Evolutionary conservation across 352 stramenopile species (phyloP).

Genomic region (Pythium grandisporangium): DNA sequence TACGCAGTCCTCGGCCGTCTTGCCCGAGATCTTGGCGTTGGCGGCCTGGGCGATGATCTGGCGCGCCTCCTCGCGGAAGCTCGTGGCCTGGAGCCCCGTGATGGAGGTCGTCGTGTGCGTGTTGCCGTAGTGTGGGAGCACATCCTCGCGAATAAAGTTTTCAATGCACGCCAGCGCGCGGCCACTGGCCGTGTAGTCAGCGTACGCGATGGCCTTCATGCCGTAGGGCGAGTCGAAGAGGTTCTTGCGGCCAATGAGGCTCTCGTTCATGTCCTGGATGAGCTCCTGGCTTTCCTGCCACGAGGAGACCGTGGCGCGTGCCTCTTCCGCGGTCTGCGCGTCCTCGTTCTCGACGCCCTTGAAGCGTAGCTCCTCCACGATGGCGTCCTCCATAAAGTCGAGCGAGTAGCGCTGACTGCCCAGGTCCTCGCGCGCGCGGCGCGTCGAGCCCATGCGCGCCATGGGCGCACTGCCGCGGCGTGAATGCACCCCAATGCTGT

Average conservation of each 20-base stretch:
- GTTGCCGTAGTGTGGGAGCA: conserved; percentile 91
- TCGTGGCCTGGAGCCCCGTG: conserved; percentile 58
- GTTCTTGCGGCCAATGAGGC: conserved; percentile 15
- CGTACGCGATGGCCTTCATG: conserved; percentile 66
- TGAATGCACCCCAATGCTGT: background rate
- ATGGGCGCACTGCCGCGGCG: background rate
- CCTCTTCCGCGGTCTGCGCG: no score
- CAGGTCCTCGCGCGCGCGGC: background rate
- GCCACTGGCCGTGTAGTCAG: conserved; percentile 87
- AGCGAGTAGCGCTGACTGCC: conserved; percentile 11
- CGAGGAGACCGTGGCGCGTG: conserved; percentile 3
- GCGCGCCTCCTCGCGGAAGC: conserved; percentile 87
- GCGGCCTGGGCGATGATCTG: conserved; percentile 85
- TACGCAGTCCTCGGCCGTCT: conserved; percentile 85
- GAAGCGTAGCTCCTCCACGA: conserved; percentile 9
- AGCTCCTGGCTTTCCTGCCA: conserved; percentile 8
- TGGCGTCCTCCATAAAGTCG: conserved; percentile 8
- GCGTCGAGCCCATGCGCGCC: background rate
- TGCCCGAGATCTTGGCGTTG: conserved; percentile 70
- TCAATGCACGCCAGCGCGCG: conserved; percentile 78
- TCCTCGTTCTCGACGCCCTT: conserved; percentile 4
- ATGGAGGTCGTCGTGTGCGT: conserved; percentile 89
- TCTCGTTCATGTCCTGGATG: conserved; percentile 14
- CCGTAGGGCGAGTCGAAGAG: conserved; percentile 36
- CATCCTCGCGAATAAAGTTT: conserved; percentile 64